Conservation (phyloP, 495 filamentous ascomycete species). For the Durotheca rogersii region DNA sequence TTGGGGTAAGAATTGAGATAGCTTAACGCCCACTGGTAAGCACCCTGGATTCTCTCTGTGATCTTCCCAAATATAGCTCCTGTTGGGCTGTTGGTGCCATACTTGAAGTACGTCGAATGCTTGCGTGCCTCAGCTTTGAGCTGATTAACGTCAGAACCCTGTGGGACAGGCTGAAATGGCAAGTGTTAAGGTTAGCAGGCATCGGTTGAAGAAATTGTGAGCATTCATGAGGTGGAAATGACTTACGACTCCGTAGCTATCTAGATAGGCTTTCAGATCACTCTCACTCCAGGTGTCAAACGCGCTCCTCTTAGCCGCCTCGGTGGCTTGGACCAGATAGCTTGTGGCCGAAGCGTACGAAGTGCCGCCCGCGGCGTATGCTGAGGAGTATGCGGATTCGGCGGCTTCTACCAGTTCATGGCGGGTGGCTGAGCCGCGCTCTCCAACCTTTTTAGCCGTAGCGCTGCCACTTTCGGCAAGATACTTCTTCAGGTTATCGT, state of each 20-base stretch:
- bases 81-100: constrained; percentile 67
- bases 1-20: constrained; percentile 63
- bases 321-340: constrained; percentile 67
- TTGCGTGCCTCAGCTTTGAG: constrained; percentile 67
- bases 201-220: background rate
- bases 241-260: constrained; percentile 70
- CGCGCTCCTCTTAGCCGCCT: constrained; percentile 63
- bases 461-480: constrained; percentile 57
- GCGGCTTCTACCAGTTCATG: constrained; percentile 74
- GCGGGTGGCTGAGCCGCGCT: constrained; percentile 65
- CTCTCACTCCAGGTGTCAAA: constrained; percentile 80
- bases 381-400: constrained; percentile 66
- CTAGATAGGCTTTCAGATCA: constrained; percentile 79
- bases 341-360: constrained; percentile 74
- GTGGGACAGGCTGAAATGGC: constrained; percentile 55
- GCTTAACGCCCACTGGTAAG: constrained; percentile 58
- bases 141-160: constrained; percentile 60
- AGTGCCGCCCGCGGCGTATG: constrained; percentile 64
- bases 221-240: background rate
- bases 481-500: constrained; percentile 73
- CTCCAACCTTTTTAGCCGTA: constrained; percentile 66
- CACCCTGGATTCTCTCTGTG: constrained; percentile 49
- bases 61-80: constrained; percentile 66
- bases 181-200: constrained; percentile 57
- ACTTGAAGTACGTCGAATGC: constrained; percentile 73